Base-by-base conservation (phyloP, 2,329 filamentous ascomycete species). In the Scolecobasidium constrictum region DNA sequence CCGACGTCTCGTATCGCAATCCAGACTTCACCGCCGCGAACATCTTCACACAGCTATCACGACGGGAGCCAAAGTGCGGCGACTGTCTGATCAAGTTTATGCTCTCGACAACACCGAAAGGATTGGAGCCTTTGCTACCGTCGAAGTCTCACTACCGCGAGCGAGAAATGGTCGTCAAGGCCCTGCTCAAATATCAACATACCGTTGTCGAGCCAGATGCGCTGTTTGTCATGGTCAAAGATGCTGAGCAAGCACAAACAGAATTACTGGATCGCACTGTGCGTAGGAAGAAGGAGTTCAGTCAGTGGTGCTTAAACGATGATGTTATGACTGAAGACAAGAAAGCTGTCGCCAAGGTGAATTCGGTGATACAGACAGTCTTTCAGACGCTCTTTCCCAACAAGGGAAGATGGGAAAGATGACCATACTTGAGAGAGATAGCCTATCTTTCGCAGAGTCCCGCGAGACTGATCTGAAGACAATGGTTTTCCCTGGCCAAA, bases 301-400 rank as follows among this genome's bases (percentile, higher is more conserved):
- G 62, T 1, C 63, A 66, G 46, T 58, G 63, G 26, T 68, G 63
- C 41, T 51, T 66, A 17, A 66, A 66, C 43, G 64, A 67, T 51
- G 64, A 67, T 52, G 63, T 67, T 3, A 57, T 59, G 42, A 61
- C 58, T 5, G 54, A 61, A 34, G 60, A 62, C 45, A 50, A 53
- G 13, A 34, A 47, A 17, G 55, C 62, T 37, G 54, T 67, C 22
- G 47, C 55, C 12, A 52, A 55, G 21, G 51, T 67, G 38, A 51
- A 52, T 23, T 52, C 57, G 21, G 59, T 61, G 19, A 64, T 64
- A 50, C 49, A 36, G 23, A 52, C 49, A 19, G 47, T 66, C 11
- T 60, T 66, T 35, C 52, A 62, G 44, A 53, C 51, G 21, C 48
- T 65, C 36, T 49, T 53, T 17, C 50, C 35, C 51, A 43, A 53